Conservation (phyloP, 306 rosid genomes). For the Castanospermum australe region DNA sequence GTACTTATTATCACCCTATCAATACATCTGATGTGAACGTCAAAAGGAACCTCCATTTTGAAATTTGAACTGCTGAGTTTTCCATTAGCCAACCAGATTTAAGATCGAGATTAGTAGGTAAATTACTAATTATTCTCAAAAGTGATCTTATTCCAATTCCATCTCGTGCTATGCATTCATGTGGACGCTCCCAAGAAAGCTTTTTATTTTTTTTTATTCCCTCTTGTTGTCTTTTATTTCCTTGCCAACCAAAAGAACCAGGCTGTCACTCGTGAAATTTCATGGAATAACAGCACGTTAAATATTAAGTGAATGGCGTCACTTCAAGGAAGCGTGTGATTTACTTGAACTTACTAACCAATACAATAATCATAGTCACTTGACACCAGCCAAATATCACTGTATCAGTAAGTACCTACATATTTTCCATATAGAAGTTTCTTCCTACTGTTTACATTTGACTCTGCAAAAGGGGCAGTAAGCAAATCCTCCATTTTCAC, state of each 20-base stretch:
- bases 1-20: not conserved
- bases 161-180: too few relatives aligned
- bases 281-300: too few relatives aligned
- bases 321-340: too few relatives aligned
- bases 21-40: too few relatives aligned
- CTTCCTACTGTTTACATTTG: not conserved
- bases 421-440: not conserved
- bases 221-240: too few relatives aligned
- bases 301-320: too few relatives aligned
- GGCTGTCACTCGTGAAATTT: too few relatives aligned
- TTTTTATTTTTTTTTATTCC: too few relatives aligned
- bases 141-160: too few relatives aligned
- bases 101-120: not conserved
- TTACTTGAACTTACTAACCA: too few relatives aligned
- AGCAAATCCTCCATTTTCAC: not conserved
- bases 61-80: not conserved
- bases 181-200: too few relatives aligned
- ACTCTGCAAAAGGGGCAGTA: not conserved
- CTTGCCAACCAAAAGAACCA: too few relatives aligned
- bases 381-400: not conserved
- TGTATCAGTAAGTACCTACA: not conserved
- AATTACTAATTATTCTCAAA: not conserved
- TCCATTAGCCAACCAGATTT: not conserved
- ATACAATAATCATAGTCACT: not conserved
- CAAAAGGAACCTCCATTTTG: not conserved